phyloP scores from a whole-genome alignment of 768 basidiomycete species.

The Lentinula aciculospora region DNA sequence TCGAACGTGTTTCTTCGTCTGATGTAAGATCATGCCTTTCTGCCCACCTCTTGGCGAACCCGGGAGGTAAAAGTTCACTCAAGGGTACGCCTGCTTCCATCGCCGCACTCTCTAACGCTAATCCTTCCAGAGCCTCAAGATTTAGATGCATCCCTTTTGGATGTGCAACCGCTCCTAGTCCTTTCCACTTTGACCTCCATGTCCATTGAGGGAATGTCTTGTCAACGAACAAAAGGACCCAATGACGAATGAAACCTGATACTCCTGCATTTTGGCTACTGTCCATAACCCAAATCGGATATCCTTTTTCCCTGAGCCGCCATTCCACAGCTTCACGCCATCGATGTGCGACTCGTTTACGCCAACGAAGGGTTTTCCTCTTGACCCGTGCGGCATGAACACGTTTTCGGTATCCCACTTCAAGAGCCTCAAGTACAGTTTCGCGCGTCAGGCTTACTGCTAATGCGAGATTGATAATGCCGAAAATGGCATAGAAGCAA shows the following conservation, averaged over 20 bases:
- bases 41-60: slow-evolving; percentile 19
- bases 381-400: slow-evolving; percentile 38
- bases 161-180: slow-evolving; percentile 17
- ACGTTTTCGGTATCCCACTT: slow-evolving; percentile 58
- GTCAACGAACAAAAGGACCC: slow-evolving; percentile 6
- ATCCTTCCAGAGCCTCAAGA: slow-evolving; percentile 48
- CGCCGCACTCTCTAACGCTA: slow-evolving; percentile 55
- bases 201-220: slow-evolving; percentile 13
- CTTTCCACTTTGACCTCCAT: slow-evolving; percentile 13
- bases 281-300: slow-evolving; percentile 51
- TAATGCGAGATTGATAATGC: slow-evolving; percentile 60
- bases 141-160: slow-evolving; percentile 56
- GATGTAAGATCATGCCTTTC: not conserved
- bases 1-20: not conserved
- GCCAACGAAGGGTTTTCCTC: slow-evolving; percentile 35
- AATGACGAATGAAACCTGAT: slow-evolving; percentile 1
- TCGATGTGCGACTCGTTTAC: slow-evolving; percentile 40
- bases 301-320: slow-evolving; percentile 45
- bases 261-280: slow-evolving; percentile 7
- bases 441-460: slow-evolving; percentile 63
- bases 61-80: slow-evolving; percentile 39
- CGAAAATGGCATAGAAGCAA: slow-evolving; percentile 51
- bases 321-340: slow-evolving; percentile 63
- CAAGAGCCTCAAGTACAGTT: slow-evolving; percentile 66
- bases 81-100: slow-evolving; percentile 65